Conservation (phyloP, 2,329 filamentous ascomycete species). For the Aspergillus unguis region DNA sequence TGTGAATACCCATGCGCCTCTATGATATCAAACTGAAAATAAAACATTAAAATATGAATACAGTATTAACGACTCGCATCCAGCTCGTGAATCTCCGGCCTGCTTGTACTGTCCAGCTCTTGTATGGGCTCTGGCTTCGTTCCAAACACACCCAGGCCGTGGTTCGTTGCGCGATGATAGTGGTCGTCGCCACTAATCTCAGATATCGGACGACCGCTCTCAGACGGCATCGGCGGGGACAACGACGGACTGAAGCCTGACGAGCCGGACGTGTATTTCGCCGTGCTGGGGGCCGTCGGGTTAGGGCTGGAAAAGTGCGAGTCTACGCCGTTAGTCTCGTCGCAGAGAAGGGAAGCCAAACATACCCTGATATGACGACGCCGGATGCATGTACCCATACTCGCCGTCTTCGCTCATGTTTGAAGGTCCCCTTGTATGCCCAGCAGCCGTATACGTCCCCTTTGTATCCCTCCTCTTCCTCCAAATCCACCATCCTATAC, state of each 20-base stretch:
- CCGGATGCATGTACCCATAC: not conserved
- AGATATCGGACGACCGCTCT: not conserved
- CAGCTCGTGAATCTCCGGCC: conserved; percentile 13
- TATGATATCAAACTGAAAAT: too few relatives aligned
- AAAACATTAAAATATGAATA: too few relatives aligned
- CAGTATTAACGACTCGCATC: conserved; percentile 2
- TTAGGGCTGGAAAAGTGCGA: conserved; percentile 1
- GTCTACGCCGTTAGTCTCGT: not conserved
- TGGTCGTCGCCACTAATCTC: conserved; percentile 1
- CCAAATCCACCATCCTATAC: not conserved
- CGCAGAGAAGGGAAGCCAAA: too few relatives aligned
- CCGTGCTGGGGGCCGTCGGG: not conserved
- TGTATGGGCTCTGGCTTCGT: conserved; percentile 12
- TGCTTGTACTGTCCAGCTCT: conserved; percentile 13
- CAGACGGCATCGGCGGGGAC: not conserved
- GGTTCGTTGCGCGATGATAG: not conserved
- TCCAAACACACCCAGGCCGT: not conserved
- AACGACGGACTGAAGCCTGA: not conserved
- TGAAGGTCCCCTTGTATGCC: too few relatives aligned
- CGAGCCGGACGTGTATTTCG: conserved; percentile 2
- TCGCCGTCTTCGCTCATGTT: not conserved
- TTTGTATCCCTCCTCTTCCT: not conserved
- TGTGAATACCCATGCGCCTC: conserved; percentile 53
- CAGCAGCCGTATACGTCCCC: too few relatives aligned
- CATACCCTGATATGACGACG: conserved; percentile 1